Conservation (phyloP, 305 asterid species). For the Solanum hybrid region DNA sequence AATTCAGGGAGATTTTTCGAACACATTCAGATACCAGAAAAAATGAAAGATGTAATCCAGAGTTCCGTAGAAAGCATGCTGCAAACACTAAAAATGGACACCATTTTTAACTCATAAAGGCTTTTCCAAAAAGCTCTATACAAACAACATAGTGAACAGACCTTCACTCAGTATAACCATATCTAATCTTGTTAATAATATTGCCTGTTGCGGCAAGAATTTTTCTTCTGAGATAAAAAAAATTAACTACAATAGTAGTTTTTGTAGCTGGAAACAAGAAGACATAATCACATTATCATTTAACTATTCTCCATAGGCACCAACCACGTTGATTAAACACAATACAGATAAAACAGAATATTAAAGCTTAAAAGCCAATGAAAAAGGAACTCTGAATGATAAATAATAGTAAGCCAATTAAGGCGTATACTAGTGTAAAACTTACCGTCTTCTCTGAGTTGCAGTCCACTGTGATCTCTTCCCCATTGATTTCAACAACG, state of each 20-base stretch:
- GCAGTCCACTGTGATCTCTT: conserved; percentile 52
- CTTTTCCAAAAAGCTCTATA: background rate
- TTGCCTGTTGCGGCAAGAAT: background rate
- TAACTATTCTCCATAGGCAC: background rate
- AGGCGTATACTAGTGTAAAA: background rate
- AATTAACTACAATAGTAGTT: background rate
- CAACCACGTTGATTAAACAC: background rate
- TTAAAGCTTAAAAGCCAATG: background rate
- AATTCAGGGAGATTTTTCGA: background rate
- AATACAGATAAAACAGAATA: background rate
- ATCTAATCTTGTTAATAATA: background rate
- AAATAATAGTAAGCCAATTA: background rate
- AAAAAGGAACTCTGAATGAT: background rate
- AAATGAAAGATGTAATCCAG: background rate
- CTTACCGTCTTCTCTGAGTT: conserved; percentile 72
- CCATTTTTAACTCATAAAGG: background rate
- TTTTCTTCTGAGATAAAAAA: background rate
- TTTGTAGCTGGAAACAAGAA: background rate
- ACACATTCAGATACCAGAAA: background rate
- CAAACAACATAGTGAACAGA: background rate
- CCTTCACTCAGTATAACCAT: background rate
- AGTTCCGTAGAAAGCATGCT: background rate
- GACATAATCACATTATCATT: background rate
- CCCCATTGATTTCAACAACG: conserved; percentile 54
- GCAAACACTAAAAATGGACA: background rate